These are phyloP conservation scores for Fusarium odoratissimum DNA, from an alignment of 2,329 filamentous ascomycete species.

Conservation along the genomic window DNA sequence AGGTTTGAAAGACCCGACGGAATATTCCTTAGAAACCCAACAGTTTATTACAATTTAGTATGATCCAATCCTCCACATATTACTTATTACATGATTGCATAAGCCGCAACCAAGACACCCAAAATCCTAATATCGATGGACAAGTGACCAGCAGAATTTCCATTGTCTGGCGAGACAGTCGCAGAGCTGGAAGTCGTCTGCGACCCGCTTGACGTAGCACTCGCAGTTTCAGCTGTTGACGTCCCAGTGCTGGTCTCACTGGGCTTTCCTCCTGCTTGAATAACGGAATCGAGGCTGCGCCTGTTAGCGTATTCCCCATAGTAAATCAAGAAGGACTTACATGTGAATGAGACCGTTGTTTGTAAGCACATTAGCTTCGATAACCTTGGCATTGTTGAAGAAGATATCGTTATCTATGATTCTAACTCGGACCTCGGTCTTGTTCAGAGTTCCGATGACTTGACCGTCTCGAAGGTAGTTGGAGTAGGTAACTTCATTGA, in stretches of 20 bases:
- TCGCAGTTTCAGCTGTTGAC: not conserved
- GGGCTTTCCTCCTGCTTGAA: not conserved
- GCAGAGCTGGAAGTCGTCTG: not conserved
- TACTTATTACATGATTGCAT: not conserved
- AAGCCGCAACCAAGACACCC: slow-evolving; percentile 5
- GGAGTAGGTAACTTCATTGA: slow-evolving; percentile 36
- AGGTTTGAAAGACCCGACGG: no score
- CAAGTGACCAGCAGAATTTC: not conserved
- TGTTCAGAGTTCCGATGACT: slow-evolving; percentile 29
- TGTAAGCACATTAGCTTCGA: slow-evolving; percentile 35
- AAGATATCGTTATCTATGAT: slow-evolving; percentile 32
- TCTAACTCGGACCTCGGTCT: slow-evolving; percentile 22
- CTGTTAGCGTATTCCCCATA: not conserved
- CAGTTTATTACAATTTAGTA: not conserved
- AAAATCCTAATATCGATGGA: not conserved
- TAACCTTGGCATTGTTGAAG: slow-evolving; percentile 42
- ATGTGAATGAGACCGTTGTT: slow-evolving; percentile 41
- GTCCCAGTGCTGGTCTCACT: not conserved
- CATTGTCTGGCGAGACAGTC: not conserved
- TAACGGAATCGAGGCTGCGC: slow-evolving; percentile 1
- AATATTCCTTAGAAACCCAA: accelerated
- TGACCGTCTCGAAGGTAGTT: slow-evolving; percentile 29
- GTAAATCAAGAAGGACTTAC: not conserved
- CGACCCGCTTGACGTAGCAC: not conserved
- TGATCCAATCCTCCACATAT: accelerated